Conservation (phyloP, 495 filamentous ascomycete species). For the Hypoxylon fuscum region DNA sequence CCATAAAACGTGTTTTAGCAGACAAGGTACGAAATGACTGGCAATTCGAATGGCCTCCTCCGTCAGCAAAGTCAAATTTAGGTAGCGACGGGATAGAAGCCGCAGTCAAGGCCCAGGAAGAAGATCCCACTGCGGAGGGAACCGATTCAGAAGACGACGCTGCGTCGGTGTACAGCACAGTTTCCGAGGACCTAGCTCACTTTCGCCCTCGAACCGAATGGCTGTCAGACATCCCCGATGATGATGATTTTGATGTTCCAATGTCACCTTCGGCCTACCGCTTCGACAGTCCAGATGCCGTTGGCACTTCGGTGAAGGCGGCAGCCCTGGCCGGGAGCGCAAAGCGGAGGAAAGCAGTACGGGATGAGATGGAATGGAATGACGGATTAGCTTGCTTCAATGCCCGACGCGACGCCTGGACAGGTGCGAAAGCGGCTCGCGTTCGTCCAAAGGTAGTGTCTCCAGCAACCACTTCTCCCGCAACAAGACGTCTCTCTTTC, state of each 20-base stretch:
- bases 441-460: slow-evolving; percentile 49
- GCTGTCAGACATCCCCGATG: slow-evolving; percentile 57
- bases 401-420: slow-evolving; percentile 83
- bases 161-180: slow-evolving; percentile 55
- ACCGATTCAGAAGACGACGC: slow-evolving; percentile 49
- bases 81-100: not conserved
- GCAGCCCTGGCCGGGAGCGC: slow-evolving; percentile 59
- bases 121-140: slow-evolving; percentile 17
- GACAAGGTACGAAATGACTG: slow-evolving; percentile 69
- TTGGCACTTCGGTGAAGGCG: slow-evolving; percentile 56
- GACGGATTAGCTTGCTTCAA: slow-evolving; percentile 79
- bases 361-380: slow-evolving; percentile 86
- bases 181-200: slow-evolving; percentile 54
- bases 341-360: slow-evolving; percentile 66
- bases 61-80: not conserved
- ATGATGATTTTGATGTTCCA: slow-evolving; percentile 41
- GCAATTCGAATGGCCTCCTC: slow-evolving; percentile 57
- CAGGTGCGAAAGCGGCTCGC: slow-evolving; percentile 69
- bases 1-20: slow-evolving; percentile 59
- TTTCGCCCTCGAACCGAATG: slow-evolving; percentile 56
- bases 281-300: slow-evolving; percentile 70
- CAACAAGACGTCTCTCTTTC: slow-evolving; percentile 45
- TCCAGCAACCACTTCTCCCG: slow-evolving; percentile 43
- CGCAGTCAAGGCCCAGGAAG: slow-evolving; percentile 3
- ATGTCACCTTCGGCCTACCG: slow-evolving; percentile 60